These are phyloP conservation scores for Metschnikowia continentalis DNA, from an alignment of 805 yeast species.

Conservation along the genomic window DNA sequence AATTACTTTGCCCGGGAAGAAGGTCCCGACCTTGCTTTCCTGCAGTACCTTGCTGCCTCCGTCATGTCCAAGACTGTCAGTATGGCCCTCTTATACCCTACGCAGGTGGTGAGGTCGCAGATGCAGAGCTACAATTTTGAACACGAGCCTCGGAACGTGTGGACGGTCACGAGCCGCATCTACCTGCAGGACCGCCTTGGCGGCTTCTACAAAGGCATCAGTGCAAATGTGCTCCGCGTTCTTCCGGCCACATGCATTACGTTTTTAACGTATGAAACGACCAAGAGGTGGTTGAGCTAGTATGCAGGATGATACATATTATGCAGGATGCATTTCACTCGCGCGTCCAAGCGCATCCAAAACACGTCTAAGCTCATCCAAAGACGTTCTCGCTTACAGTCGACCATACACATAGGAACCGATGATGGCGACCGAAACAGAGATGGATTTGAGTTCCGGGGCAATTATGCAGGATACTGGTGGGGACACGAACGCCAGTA, in stretches of 20 bases:
- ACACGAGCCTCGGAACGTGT: constrained; percentile 22
- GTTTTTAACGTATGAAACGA: constrained; percentile 74
- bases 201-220: constrained; percentile 82
- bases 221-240: constrained; percentile 74
- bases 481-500: too few relatives aligned
- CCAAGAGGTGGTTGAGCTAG: constrained; percentile 11
- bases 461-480: too few relatives aligned
- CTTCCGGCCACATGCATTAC: constrained; percentile 93
- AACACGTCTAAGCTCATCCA: too few relatives aligned
- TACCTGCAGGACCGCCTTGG: constrained; percentile 48
- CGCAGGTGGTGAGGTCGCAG: constrained; percentile 75
- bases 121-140: constrained; percentile 47
- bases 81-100: constrained; percentile 70
- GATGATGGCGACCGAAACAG: too few relatives aligned
- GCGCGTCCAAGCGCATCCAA: too few relatives aligned
- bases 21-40: constrained; percentile 35
- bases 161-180: constrained; percentile 34
- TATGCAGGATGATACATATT: too few relatives aligned
- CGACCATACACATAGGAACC: too few relatives aligned
- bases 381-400: too few relatives aligned
- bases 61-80: constrained; percentile 66
- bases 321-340: too few relatives aligned
- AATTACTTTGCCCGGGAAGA: constrained; percentile 17
- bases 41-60: constrained; percentile 62
- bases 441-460: too few relatives aligned